Evolutionary conservation across 768 basidiomycete genomes (phyloP), one percentile per base, ranked within the genome.

Genomic region (Boletellus sp.): DNA sequence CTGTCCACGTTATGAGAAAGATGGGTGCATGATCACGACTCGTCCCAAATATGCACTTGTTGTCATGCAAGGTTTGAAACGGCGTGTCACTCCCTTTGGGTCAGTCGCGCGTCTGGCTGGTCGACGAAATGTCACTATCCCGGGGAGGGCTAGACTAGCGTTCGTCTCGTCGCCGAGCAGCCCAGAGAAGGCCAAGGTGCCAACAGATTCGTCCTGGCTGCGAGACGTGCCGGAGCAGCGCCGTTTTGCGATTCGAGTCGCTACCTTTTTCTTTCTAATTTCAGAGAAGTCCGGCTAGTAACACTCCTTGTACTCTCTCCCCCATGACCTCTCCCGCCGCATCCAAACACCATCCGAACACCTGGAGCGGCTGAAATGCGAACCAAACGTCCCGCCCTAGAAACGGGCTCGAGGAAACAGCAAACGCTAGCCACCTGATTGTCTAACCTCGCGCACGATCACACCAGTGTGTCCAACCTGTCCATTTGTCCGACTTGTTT

Each of bases 221-320:
- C 38, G 37, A 41, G 23, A 47, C 55, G 19, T 40, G 57, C 23
- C 28, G 22, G 42, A 37, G 45, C 36, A 50, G 52, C 36, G 42
- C 50, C 32, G 47, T 52, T 54, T 65, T 67, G 59, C 54, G 55
- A 67, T 51, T 50, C 50, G 64, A 65, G 50, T 60, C 56, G 67
- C 62, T 66, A 58, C n/a, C n/a, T 28, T 28, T 64, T 66, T 55
- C 54, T 60, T 60, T 57, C 38, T 48, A 59, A 60, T 65, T 65
- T 58, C 55, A 65, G 50, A 54, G 51, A 62, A 67, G 53, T 55
- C 61, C 56, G 58, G 60, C 57, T 65, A 57, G 45, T 36, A 57
- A 63, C 47, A 53, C 56, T 61, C 56, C 60, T 67, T 66, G 50
- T 45, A 52, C 52, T 64, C 59, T 36, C 62, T 49, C 59, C 52